phyloP scores from a whole-genome alignment of 2,329 filamentous ascomycete species.

The Grosmannia huntii region DNA sequence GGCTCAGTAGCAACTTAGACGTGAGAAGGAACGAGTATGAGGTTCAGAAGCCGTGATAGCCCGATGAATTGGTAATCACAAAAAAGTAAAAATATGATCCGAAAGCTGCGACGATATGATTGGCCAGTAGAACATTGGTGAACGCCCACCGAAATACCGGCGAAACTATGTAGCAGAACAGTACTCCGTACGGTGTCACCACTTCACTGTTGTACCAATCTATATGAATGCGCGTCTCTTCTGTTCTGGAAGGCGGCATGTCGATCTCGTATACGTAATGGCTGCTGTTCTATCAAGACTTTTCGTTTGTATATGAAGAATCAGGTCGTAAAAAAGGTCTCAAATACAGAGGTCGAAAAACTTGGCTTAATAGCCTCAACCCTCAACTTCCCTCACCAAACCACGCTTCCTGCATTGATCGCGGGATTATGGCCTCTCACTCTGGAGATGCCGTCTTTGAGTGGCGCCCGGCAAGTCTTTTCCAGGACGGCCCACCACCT shows the following conservation, averaged over 20 bases:
- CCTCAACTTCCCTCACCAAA: background rate
- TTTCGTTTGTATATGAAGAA: background rate
- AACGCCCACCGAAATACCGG: background rate
- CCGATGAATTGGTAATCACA: background rate
- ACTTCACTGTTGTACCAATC: no score
- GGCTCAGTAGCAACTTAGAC: background rate
- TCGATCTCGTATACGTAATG: background rate
- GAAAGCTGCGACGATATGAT: background rate
- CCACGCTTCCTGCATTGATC: background rate
- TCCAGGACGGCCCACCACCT: slow-evolving; percentile 3
- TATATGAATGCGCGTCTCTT: background rate
- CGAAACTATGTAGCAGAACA: background rate
- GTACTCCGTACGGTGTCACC: background rate
- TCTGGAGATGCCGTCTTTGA: slow-evolving; percentile 4
- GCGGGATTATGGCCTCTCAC: slow-evolving; percentile 1
- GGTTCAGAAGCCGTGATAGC: background rate
- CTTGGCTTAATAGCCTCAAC: background rate
- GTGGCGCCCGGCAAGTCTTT: slow-evolving; percentile 14
- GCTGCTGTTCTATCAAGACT: background rate
- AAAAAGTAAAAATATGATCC: background rate
- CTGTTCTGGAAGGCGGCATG: background rate
- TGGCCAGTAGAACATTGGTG: background rate
- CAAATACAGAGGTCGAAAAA: background rate
- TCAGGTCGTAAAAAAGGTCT: background rate
- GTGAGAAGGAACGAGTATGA: background rate